Percentiles rank a stretch among this genome's conserved stretches.
Conservation (phyloP, 495 filamentous ascomycete genomes). For the Talaromyces thailandensis region DNA sequence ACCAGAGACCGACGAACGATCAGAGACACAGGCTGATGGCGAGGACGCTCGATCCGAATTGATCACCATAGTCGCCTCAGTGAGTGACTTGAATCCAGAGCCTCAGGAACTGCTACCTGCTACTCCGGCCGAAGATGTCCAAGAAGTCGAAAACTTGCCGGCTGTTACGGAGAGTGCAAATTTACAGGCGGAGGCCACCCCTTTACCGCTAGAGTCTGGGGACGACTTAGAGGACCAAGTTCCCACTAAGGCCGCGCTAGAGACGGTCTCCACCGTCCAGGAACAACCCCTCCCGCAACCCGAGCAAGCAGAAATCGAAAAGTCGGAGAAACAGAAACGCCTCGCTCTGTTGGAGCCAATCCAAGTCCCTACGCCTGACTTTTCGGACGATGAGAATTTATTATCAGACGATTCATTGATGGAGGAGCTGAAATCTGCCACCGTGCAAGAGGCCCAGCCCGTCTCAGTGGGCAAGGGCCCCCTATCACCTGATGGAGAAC, state of each 20-base stretch:
- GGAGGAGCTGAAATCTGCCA: slow-evolving; percentile 79
- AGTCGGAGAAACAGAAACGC: slow-evolving; percentile 33
- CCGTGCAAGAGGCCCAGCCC: slow-evolving; percentile 73
- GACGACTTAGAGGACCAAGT: neutral
- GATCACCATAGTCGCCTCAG: neutral
- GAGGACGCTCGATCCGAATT: neutral
- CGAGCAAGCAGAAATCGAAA: neutral
- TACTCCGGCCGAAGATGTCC: neutral
- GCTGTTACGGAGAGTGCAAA: neutral
- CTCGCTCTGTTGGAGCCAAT: slow-evolving; percentile 47
- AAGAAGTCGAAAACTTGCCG: neutral
- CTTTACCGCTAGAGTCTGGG: neutral
- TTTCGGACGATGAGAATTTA: slow-evolving; percentile 54
- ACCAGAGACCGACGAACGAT: neutral
- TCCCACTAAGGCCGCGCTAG: neutral
- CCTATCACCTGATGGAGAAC: slow-evolving; percentile 45
- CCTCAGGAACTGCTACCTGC: neutral
- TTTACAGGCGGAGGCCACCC: neutral
- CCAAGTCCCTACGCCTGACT: slow-evolving; percentile 41
- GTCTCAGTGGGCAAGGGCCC: slow-evolving; percentile 81
- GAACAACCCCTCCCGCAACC: neutral
- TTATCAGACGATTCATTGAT: slow-evolving; percentile 81
- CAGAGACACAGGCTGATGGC: neutral
- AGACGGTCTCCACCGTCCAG: neutral
- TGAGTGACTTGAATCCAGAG: neutral